phyloP scores from a whole-genome alignment of 441 rosid genomes.

The Eruca vesicaria region DNA sequence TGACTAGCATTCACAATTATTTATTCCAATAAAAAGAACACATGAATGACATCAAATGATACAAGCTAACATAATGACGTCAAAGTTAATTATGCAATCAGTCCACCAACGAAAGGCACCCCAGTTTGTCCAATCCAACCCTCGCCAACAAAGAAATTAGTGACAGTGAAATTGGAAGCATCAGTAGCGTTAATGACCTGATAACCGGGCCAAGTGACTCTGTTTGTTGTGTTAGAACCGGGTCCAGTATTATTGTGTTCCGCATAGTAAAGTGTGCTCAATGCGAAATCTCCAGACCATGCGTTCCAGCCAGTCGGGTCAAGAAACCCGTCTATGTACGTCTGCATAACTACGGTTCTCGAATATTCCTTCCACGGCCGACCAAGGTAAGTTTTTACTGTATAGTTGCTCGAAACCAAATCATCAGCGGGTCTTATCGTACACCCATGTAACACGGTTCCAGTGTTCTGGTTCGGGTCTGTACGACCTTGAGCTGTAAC shows the following conservation, averaged over 20 bases:
- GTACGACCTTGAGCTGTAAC: slow-evolving; percentile 85
- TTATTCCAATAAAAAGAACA: not conserved
- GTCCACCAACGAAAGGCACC: slow-evolving; percentile 54
- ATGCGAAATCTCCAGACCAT: slow-evolving; percentile 68
- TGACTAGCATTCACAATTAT: not conserved
- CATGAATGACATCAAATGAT: slow-evolving; percentile 12
- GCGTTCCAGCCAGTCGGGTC: slow-evolving; percentile 73
- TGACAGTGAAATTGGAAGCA: slow-evolving; percentile 62
- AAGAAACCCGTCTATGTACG: slow-evolving; percentile 47
- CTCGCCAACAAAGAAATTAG: slow-evolving; percentile 56
- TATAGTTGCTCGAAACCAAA: slow-evolving; percentile 40
- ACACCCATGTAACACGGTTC: slow-evolving; percentile 69
- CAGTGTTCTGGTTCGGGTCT: slow-evolving; percentile 80
- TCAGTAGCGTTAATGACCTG: slow-evolving; percentile 47
- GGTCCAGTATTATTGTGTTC: slow-evolving; percentile 71
- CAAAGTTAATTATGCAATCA: slow-evolving; percentile 23
- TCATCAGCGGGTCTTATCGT: slow-evolving; percentile 56
- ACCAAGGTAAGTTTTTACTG: slow-evolving; percentile 62
- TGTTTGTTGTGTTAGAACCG: slow-evolving; percentile 46
- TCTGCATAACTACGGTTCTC: slow-evolving; percentile 66
- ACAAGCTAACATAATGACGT: not conserved
- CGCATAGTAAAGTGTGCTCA: slow-evolving; percentile 64
- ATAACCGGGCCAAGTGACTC: slow-evolving; percentile 73
- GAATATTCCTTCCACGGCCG: slow-evolving; percentile 88
- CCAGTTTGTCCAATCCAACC: slow-evolving; percentile 73